phyloP scores from a whole-genome alignment of 2,329 filamentous ascomycete species.

The Ophiostoma triangulosporum region DNA sequence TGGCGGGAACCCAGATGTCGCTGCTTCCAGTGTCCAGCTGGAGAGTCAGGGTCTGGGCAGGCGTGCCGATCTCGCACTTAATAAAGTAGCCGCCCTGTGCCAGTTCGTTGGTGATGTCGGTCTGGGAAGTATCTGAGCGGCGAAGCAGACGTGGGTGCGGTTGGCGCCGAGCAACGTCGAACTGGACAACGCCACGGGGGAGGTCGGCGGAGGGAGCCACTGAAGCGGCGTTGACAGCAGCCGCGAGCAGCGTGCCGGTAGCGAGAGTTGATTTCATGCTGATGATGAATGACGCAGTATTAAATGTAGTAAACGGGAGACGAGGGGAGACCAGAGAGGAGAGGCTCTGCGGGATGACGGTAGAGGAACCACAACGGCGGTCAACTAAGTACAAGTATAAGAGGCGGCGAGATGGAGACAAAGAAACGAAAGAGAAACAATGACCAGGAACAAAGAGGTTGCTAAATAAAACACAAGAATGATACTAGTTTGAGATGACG shows the following conservation, averaged over 20 bases:
- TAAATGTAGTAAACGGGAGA: neutral
- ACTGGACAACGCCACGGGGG: constrained; percentile 28
- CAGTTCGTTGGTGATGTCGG: constrained; percentile 31
- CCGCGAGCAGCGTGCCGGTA: constrained; percentile 16
- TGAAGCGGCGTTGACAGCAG: constrained; percentile 1
- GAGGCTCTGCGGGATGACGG: neutral
- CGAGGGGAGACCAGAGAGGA: neutral
- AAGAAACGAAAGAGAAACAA: too few species aligned
- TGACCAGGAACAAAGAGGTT: too few species aligned
- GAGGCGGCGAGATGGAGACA: too few species aligned
- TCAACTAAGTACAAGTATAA: too few species aligned
- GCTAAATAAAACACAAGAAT: too few species aligned
- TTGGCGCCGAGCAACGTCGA: constrained; percentile 30
- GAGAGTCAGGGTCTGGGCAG: constrained; percentile 40
- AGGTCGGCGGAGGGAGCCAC: constrained; percentile 11
- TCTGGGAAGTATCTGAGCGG: constrained; percentile 25
- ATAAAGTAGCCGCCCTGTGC: constrained; percentile 41
- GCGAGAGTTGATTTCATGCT: constrained; percentile 17
- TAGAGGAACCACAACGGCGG: neutral
- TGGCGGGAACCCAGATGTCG: constrained; percentile 46
- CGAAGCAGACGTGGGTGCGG: constrained; percentile 20
- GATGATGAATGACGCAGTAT: too few species aligned
- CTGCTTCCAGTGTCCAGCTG: constrained; percentile 54
- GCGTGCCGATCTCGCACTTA: constrained; percentile 42
- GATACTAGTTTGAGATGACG: too few species aligned